phyloP scores from a whole-genome alignment of 345 rosid species.

The Geranium brycei region DNA sequence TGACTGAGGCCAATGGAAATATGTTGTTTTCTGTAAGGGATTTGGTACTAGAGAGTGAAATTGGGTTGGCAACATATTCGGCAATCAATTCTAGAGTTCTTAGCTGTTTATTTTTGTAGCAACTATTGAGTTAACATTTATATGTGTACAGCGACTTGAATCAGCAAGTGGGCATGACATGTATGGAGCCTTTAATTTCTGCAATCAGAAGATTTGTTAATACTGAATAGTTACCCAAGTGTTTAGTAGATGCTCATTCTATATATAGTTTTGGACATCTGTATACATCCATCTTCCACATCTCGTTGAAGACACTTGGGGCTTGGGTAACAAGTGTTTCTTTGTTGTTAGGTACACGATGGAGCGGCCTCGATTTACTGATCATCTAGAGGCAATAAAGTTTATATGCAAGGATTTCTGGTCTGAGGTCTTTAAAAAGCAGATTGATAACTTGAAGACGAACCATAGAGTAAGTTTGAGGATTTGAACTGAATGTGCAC shows the following conservation, averaged over 20 bases:
- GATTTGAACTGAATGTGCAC: not conserved
- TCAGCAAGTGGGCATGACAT: not conserved
- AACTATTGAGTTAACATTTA: no score
- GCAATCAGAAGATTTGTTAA: no score
- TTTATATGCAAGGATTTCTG: conserved; percentile 98
- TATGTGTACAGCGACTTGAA: no score
- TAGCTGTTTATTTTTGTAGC: not conserved
- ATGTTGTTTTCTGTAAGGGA: not conserved
- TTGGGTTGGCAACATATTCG: no score
- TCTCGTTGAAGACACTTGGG: not conserved
- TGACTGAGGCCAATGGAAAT: not conserved
- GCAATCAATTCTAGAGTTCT: not conserved
- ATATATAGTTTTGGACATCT: no score
- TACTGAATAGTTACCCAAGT: not conserved
- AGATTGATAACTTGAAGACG: conserved; percentile 92
- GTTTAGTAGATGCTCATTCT: not conserved
- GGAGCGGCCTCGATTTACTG: conserved; percentile 85
- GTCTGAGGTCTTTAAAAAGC: conserved; percentile 96
- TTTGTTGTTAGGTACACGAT: conserved; percentile 56
- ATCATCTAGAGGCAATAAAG: conserved; percentile 93
- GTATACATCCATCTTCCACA: no score
- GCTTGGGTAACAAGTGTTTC: not conserved
- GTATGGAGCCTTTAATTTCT: not conserved
- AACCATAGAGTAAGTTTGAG: conserved; percentile 57
- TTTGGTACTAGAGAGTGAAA: not conserved